These are phyloP conservation scores for Candolleomyces aberdarensis DNA, from an alignment of 768 basidiomycete species.

Conservation along the genomic window DNA sequence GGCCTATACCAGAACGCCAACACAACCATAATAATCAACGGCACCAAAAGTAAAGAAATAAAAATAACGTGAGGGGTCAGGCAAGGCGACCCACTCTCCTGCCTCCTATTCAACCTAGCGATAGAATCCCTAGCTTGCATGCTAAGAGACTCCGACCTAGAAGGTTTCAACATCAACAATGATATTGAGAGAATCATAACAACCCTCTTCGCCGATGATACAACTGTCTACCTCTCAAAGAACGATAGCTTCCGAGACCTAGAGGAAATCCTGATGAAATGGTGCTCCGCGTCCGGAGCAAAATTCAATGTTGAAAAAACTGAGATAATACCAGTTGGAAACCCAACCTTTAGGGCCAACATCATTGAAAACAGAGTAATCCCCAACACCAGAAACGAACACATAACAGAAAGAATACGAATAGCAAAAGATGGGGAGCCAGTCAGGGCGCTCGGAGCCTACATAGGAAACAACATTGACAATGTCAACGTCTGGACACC, in stretches of 20 bases:
- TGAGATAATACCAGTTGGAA: conserved; percentile 34
- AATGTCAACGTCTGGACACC: conserved; percentile 19
- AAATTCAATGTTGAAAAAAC: conserved; percentile 43
- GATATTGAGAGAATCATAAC: not conserved
- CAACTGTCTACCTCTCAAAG: too few species aligned
- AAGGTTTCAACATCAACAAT: conserved; percentile 13
- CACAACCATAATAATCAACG: conserved; percentile 33
- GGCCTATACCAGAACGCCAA: conserved; percentile 25
- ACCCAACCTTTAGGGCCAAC: conserved; percentile 12
- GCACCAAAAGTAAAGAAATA: conserved; percentile 20
- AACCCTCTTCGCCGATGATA: conserved; percentile 38
- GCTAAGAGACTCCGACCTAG: conserved; percentile 25
- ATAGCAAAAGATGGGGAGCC: conserved; percentile 29
- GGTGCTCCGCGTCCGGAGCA: conserved; percentile 39
- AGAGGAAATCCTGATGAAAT: conserved; percentile 23
- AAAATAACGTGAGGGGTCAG: conserved; percentile 25
- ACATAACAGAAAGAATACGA: conserved; percentile 18
- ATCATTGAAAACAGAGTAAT: not conserved
- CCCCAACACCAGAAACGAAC: not conserved
- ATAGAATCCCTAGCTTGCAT: conserved; percentile 35
- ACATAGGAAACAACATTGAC: conserved; percentile 26
- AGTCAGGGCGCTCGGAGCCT: conserved; percentile 29
- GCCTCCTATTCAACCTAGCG: conserved; percentile 32
- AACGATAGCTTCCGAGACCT: conserved; percentile 25
- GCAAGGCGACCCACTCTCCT: conserved; percentile 38